These are phyloP conservation scores for Coemansia sp. DNA, from an alignment of 192 early-diverging fungal species.

Conservation along the genomic window DNA sequence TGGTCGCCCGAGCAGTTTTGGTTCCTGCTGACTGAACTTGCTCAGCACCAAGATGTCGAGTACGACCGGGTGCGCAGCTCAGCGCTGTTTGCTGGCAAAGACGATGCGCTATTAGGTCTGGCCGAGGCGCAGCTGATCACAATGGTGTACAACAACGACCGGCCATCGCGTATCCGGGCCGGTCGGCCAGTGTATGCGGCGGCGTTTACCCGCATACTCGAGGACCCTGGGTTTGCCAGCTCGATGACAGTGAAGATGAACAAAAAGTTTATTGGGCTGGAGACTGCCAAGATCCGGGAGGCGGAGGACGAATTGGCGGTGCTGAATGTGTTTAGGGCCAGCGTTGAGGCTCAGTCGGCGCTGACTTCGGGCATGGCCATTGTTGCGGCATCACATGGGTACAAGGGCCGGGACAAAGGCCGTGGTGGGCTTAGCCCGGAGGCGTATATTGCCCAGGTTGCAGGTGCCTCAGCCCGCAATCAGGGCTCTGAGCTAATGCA, in stretches of 20 bases:
- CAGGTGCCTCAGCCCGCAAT: conserved; percentile 17
- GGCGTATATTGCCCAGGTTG: conserved; percentile 50
- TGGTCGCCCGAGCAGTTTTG: conserved; percentile 95
- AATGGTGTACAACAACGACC: conserved; percentile 75
- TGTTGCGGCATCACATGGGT: conserved; percentile 28
- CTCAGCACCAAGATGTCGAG: conserved; percentile 60
- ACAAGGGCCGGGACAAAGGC: conserved; percentile 1
- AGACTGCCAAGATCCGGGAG: conserved; percentile 62
- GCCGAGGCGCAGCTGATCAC: conserved; percentile 88
- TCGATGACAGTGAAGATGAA: conserved; percentile 76
- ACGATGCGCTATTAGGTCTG: conserved; percentile 76
- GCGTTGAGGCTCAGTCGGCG: conserved; percentile 29
- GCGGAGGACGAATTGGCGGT: conserved; percentile 64
- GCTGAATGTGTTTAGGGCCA: conserved; percentile 51
- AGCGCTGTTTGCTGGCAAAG: conserved; percentile 84
- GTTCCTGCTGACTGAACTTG: conserved; percentile 75
- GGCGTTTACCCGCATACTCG: conserved; percentile 75
- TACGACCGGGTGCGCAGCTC: conserved; percentile 84
- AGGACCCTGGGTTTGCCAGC: conserved; percentile 70
- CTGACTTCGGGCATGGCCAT: conserved; percentile 35
- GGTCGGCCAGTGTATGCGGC: conserved; percentile 80
- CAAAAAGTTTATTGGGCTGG: conserved; percentile 59
- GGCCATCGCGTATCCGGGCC: conserved; percentile 75
- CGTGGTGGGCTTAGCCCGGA: conserved; percentile 12
- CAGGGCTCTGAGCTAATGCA: background rate